Evolutionary conservation across 148 eudicot genomes (phyloP).

Genomic region (Amaranthus palmeri): DNA sequence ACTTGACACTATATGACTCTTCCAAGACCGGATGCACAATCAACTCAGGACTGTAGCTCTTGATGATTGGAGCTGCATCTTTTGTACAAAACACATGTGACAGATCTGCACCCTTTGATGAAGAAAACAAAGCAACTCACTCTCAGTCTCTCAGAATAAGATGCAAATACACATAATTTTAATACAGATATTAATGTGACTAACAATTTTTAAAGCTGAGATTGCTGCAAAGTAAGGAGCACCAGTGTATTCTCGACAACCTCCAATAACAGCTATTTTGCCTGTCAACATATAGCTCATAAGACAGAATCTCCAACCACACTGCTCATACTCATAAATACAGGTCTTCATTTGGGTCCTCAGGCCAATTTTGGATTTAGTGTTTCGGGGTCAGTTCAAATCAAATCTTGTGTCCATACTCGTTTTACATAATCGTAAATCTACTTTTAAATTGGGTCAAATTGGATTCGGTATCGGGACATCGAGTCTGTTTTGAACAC

Average conservation of each 20-base stretch:
- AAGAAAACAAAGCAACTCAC: conserved; percentile 10
- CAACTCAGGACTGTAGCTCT: conserved; percentile 91
- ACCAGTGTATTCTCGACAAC: conserved; percentile 97
- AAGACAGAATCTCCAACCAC: not conserved
- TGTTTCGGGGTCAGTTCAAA: too few species aligned
- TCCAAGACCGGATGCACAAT: conserved; percentile 94
- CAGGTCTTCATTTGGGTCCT: not conserved
- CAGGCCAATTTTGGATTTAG: not conserved
- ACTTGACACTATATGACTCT: conserved; percentile 91
- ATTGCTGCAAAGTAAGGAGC: conserved; percentile 97
- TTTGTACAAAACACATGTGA: conserved; percentile 93
- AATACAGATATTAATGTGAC: conserved; percentile 21
- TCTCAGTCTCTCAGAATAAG: not conserved
- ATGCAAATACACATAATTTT: not conserved
- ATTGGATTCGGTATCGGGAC: too few species aligned
- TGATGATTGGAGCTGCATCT: conserved; percentile 95
- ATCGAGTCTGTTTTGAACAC: too few species aligned
- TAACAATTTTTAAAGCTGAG: conserved; percentile 91
- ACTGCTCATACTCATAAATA: not conserved
- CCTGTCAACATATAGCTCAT: conserved; percentile 41
- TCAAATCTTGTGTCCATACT: too few species aligned
- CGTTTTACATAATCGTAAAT: too few species aligned
- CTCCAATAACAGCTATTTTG: conserved; percentile 93
- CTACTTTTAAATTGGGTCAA: too few species aligned
- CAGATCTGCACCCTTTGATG: conserved; percentile 87